Percentiles rank a stretch among this genome's conserved stretches.
These are phyloP conservation scores for Huntiella decipiens DNA, from an alignment of 2,329 filamentous ascomycete species.

Conservation along the genomic window DNA sequence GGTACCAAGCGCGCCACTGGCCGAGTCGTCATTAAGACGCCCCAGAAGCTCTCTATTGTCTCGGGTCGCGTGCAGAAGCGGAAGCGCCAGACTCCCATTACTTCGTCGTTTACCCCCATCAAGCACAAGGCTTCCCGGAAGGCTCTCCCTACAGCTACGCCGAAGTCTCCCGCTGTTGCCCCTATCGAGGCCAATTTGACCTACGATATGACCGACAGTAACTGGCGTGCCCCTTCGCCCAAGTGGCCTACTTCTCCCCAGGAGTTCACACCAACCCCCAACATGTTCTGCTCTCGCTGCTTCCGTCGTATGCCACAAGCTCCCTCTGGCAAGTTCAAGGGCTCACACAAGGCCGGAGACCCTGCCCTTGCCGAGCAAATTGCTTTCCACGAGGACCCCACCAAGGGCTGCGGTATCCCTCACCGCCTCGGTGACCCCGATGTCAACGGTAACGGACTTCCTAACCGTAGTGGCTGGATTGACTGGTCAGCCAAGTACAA, in stretches of 20 bases:
- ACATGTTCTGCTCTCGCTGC: constrained; percentile 10
- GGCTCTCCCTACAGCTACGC: no score
- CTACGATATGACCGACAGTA: not conserved
- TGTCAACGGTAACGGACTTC: constrained; percentile 6
- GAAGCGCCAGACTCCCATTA: not conserved
- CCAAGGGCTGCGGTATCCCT: constrained; percentile 9
- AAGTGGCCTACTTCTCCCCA: constrained; percentile 1
- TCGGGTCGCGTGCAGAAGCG: no score
- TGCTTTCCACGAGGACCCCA: constrained; percentile 6
- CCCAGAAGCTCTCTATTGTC: no score
- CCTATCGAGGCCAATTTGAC: not conserved
- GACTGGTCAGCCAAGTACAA: constrained; percentile 7
- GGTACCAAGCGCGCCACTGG: no score
- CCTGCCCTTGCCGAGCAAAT: constrained; percentile 4
- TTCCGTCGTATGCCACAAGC: constrained; percentile 6
- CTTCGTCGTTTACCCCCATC: not conserved
- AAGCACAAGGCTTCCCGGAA: not conserved
- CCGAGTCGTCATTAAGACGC: no score
- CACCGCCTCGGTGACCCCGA: constrained; percentile 6
- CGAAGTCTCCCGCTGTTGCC: not conserved
- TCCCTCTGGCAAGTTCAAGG: constrained; percentile 1
- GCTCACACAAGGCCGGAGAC: not conserved
- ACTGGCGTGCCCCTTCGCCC: constrained; percentile 4
- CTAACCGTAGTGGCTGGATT: constrained; percentile 11
- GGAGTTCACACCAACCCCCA: constrained; percentile 1